phyloP scores from a whole-genome alignment of 2,329 filamentous ascomycete species.

The Fonsecaea multimorphosa region DNA sequence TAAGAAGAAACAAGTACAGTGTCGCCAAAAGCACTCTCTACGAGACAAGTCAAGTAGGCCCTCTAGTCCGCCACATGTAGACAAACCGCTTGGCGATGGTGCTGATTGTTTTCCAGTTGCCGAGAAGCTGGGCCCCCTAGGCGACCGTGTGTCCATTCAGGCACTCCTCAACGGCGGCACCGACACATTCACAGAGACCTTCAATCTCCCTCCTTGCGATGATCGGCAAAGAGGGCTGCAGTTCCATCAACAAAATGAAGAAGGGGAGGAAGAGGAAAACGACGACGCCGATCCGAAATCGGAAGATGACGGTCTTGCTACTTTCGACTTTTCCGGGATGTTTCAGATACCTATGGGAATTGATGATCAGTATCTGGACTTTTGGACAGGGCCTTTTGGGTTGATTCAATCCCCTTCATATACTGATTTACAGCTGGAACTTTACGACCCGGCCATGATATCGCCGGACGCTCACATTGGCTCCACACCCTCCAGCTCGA shows the following conservation, averaged over 20 bases:
- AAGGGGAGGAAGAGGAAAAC: conserved; percentile 30
- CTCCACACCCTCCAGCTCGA: conserved; percentile 24
- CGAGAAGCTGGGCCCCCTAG: conserved; percentile 21
- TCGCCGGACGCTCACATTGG: conserved; percentile 14
- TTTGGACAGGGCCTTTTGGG: conserved; percentile 35
- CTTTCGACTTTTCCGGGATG: conserved; percentile 30
- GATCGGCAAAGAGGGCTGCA: conserved; percentile 48
- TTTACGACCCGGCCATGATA: conserved; percentile 27
- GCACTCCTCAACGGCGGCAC: conserved; percentile 55
- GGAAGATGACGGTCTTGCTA: conserved; percentile 8
- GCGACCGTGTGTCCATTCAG: conserved; percentile 54
- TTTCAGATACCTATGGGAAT: conserved; percentile 27
- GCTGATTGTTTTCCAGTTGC: background rate
- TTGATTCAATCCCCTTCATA: conserved; percentile 30
- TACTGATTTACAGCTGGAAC: conserved; percentile 28
- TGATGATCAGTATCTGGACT: conserved; percentile 32
- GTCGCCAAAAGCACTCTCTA: conserved; percentile 41
- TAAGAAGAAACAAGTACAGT: conserved; percentile 50
- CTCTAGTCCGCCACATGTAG: conserved; percentile 28
- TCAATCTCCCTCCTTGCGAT: conserved; percentile 50
- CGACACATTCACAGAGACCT: conserved; percentile 54
- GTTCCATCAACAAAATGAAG: conserved; percentile 45
- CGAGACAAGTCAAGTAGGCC: conserved; percentile 32
- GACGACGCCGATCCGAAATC: conserved; percentile 3
- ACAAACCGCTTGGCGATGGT: no score